Evolutionary conservation across 805 yeast species (phyloP), one percentile per base, ranked within the genome.

Genomic region (Grigorovia jiainica): DNA sequence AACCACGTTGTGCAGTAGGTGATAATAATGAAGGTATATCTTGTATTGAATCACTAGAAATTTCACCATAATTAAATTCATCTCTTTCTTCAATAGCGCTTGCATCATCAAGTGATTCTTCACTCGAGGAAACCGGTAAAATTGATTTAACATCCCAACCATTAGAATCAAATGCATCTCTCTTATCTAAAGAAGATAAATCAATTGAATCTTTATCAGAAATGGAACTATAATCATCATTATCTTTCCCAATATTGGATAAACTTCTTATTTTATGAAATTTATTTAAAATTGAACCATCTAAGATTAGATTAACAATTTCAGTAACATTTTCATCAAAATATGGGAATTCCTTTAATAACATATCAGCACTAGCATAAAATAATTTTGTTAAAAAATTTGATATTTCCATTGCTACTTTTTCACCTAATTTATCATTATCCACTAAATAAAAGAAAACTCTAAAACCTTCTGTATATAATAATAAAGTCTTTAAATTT

Each of bases 391-490:
- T 59, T 38, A 66, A 49, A 17, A 57, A 48, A 5, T 55, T 57
- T 3, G 61, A 48, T 2, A 44, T 39, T 6, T 39, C 33, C 17
- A 18, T 27, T 5, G 46, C 44, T 18, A 58, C 47, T 17, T 42
- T 45, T 19, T 48, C 36, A 19, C 60, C 44, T 24, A 55, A 33
- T 25, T 36, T 42, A 7, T 53, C 48, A 18, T 52, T 52, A 3
- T 48, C 41, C 13, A 43, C 41, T 20, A 53, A 47, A 15, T 54
- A 43, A 17, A 61, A 53, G 37, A 56, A 58, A 2, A 57, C 45
- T 43, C 53, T 58, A 35, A 65, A 50, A 5, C 66, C 64, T 19
- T 67, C 65, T 3, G 60, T 55, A 5, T 61, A 55, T 19, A 64
- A 49, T 23, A 54, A 51, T 39, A 65, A 42, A 9, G 56, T 43